Evolutionary conservation across 257 asterid genomes (phyloP).

Genomic region (Nicotiana undulata): DNA sequence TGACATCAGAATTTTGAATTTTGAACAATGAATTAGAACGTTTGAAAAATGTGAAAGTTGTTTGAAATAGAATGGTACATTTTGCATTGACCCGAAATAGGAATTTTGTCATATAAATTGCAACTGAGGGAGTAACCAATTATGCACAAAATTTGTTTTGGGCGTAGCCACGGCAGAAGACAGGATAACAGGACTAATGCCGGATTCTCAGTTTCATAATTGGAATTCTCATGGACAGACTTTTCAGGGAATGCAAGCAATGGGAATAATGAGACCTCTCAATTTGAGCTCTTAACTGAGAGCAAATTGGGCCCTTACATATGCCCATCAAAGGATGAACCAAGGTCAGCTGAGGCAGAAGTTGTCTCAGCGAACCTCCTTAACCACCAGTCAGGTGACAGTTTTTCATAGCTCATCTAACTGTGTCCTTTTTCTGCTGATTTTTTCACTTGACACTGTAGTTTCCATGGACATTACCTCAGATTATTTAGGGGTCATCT

Average conservation of each 20-base stretch:
- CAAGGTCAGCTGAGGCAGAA: constrained; percentile 58
- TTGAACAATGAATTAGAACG: not conserved
- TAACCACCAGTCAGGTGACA: constrained; percentile 54
- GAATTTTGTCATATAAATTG: not conserved
- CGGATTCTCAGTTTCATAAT: constrained; percentile 62
- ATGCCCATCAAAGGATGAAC: constrained; percentile 55
- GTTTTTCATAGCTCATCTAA: not conserved
- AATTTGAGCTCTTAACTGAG: constrained; percentile 62
- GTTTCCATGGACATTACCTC: not conserved
- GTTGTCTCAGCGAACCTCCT: constrained; percentile 55
- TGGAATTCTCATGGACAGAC: constrained; percentile 69
- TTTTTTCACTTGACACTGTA: not conserved
- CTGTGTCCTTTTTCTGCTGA: not conserved
- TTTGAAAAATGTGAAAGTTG: not conserved
- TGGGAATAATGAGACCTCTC: constrained; percentile 58
- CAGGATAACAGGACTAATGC: constrained; percentile 35
- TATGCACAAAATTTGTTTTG: constrained; percentile 9
- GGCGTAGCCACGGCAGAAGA: constrained; percentile 55
- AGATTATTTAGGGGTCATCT: not conserved
- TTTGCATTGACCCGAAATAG: not conserved
- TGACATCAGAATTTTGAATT: not conserved
- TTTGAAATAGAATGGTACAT: not conserved
- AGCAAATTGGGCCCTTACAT: constrained; percentile 44
- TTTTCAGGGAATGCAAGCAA: constrained; percentile 59
- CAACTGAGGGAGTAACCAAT: not conserved